Conservation (phyloP, 208 protist genomes). For the Strigomonas culicis region DNA sequence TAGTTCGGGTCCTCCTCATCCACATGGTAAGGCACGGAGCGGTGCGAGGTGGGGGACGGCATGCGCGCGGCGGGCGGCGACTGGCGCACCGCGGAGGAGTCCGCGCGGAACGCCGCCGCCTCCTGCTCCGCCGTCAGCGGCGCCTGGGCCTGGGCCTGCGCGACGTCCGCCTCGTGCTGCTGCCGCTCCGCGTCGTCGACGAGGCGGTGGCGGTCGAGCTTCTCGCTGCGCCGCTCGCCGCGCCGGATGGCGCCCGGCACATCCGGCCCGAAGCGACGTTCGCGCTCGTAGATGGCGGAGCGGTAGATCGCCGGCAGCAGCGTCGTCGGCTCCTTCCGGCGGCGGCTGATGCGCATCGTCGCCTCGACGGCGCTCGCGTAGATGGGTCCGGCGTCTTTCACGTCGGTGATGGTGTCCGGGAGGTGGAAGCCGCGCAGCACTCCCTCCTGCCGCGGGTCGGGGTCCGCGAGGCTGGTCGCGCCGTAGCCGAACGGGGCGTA, state of each 20-base stretch:
- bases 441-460: slow-evolving; percentile 60
- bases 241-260: slow-evolving; percentile 70
- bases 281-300: slow-evolving; percentile 54
- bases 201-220: slow-evolving; percentile 57
- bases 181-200: slow-evolving; percentile 32
- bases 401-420: slow-evolving; percentile 18
- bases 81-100: neutral
- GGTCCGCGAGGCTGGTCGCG: slow-evolving; percentile 28
- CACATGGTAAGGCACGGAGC: slow-evolving; percentile 20
- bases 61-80: too few species aligned
- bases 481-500: slow-evolving; percentile 73
- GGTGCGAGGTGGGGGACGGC: slow-evolving; percentile 7
- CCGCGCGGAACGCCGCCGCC: neutral
- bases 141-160: neutral
- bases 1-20: slow-evolving; percentile 42
- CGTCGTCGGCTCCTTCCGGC: slow-evolving; percentile 17
- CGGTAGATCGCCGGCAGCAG: slow-evolving; percentile 69
- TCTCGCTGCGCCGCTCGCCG: slow-evolving; percentile 73
- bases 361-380: slow-evolving; percentile 20
- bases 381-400: slow-evolving; percentile 21
- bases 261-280: slow-evolving; percentile 76
- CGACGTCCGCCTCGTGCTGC: neutral
- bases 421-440: slow-evolving; percentile 47
- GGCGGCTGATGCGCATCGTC: neutral
- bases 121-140: neutral